phyloP scores from a whole-genome alignment of 140 eudicot genomes.

The Anethum foeniculum region DNA sequence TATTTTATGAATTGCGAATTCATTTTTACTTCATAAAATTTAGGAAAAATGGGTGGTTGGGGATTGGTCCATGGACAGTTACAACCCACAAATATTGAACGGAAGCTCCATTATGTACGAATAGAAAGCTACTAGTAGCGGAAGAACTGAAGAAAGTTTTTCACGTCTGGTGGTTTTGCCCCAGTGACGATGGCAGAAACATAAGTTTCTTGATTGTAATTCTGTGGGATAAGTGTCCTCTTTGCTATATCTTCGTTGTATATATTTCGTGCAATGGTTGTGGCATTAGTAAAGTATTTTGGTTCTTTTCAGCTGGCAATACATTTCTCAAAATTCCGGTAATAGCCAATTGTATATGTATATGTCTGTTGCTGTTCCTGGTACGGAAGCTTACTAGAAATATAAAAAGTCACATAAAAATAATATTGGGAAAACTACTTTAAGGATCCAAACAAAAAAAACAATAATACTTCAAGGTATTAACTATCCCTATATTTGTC shows the following conservation, averaged over 20 bases:
- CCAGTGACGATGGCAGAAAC: background rate
- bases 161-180: background rate
- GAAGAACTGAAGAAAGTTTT: background rate
- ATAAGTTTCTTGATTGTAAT: background rate
- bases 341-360: constrained; percentile 1
- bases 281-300: background rate
- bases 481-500: background rate
- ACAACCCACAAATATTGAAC: background rate
- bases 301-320: background rate
- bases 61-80: background rate
- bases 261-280: background rate
- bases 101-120: background rate
- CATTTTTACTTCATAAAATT: background rate
- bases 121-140: background rate
- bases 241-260: background rate
- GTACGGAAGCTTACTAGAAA: background rate
- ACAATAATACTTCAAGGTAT: background rate
- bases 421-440: background rate
- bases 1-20: background rate
- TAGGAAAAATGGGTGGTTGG: background rate
- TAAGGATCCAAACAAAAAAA: background rate
- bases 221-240: background rate
- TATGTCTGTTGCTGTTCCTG: background rate
- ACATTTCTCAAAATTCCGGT: background rate
- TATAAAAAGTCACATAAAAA: background rate